Evolutionary conservation across 2,329 filamentous ascomycete species (phyloP), one percentile per base, ranked within the genome.

Genomic region (Penicillium freii): DNA sequence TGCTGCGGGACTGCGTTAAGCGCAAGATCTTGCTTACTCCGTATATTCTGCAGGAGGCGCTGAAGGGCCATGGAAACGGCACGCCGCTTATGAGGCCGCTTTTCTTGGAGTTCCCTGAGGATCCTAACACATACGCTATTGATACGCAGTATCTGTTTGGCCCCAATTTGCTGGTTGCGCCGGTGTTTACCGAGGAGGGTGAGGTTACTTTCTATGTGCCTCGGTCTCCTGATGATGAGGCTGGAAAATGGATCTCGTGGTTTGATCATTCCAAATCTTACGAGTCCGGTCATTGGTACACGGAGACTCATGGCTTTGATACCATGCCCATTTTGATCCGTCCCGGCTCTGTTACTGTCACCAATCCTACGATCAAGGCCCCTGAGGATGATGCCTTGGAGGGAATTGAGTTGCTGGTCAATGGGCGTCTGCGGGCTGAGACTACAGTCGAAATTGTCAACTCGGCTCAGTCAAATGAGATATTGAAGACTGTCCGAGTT

Each of bases 61-160:
- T 81, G 46, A 74, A 79, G 51, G 80, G 81, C 1, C 73, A 80
- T 40, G 75, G 75, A 17, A 76, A 78, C 1, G 87, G 87, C 0
- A 80, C 83, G 61, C 86, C 86, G 4, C 78, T 88, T 17, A 82
- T 90, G 62, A 76, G 88, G 38, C 82, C 88, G 21, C 81, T 88
- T 70, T 85, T 86, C 57, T 77, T 90, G 33, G 88, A 91, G 72
- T 91, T 90, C 66, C 87, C 87, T 1, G 80, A 85, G 2, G 88
- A 91, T 65, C 81, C 82, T n/a, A 89, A 84, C 5, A 77, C 83
- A 0, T 90, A 87, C 82, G 80, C 78, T 51, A 78, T 89, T 45
- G 88, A 91, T 71, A 82, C 85, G 33, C 85, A 90, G 70, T 91
- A 89, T 73, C 88, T 91, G 84, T 77, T 91, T n/a, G 88, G 88